phyloP scores from a whole-genome alignment of 208 protist genomes.

The Acanthamoeba sp. region DNA sequence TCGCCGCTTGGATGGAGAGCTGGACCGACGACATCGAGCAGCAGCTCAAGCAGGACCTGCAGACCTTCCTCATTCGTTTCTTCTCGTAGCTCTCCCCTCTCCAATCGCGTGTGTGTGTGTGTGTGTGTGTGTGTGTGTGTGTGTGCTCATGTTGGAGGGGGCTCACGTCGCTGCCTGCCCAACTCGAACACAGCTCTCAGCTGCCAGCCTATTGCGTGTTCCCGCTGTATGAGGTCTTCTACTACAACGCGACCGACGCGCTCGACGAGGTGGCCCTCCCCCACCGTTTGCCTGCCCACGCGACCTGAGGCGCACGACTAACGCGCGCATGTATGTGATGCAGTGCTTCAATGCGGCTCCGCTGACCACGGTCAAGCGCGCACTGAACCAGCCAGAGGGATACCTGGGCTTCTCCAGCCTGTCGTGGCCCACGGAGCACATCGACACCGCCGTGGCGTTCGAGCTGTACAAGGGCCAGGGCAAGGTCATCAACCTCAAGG shows the following conservation, averaged over 20 bases:
- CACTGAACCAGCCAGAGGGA: not conserved
- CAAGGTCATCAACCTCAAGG: conserved; percentile 21
- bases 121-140: not conserved
- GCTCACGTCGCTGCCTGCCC: not conserved
- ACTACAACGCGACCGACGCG: not conserved
- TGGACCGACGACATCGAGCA: conserved; percentile 11
- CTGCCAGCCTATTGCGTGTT: not conserved
- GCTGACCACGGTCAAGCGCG: conserved; percentile 18
- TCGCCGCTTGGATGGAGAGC: conserved; percentile 7
- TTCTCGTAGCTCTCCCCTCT: not conserved
- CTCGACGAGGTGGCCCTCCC: not conserved
- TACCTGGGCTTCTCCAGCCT: not conserved
- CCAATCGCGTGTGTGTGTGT: not conserved
- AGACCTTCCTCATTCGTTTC: conserved; percentile 23
- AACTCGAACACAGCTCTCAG: not conserved
- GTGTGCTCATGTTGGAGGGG: not conserved
- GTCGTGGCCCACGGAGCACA: not conserved
- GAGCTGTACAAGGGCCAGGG: conserved; percentile 43
- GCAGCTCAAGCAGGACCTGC: conserved; percentile 20
- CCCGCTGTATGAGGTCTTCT: not conserved
- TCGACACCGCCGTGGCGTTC: not conserved
- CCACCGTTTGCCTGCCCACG: not conserved
- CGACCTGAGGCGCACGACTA: not conserved
- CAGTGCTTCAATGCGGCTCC: conserved; percentile 26
- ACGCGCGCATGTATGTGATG: not conserved